Evolutionary conservation across 2,329 filamentous ascomycete species (phyloP).

Genomic region (Trichoderma cornu-damae): DNA sequence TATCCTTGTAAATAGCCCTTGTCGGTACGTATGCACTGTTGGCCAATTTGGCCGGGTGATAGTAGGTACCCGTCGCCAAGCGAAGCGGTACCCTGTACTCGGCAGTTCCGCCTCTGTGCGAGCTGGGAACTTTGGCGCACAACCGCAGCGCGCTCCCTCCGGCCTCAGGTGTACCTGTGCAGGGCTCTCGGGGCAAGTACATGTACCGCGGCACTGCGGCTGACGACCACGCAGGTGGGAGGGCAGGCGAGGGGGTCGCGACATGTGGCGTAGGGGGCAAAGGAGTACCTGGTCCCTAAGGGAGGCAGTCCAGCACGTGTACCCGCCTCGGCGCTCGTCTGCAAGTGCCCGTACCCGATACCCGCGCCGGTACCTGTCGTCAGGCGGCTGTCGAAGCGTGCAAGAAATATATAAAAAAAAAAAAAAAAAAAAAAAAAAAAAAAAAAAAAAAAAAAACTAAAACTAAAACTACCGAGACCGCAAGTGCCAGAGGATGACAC

Average conservation of each 20-base stretch:
- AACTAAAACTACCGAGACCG: neutral
- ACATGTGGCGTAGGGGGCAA: too few species aligned
- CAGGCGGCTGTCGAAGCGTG: too few species aligned
- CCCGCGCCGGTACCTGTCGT: neutral
- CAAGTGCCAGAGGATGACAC: conserved; percentile 8
- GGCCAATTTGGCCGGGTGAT: too few species aligned
- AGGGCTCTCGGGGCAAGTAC: neutral
- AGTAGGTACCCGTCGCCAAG: neutral
- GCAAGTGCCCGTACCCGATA: neutral
- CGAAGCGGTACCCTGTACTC: neutral
- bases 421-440: too few species aligned
- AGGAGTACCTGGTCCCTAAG: too few species aligned
- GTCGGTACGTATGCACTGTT: too few species aligned
- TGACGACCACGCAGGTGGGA: neutral
- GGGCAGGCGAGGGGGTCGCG: neutral
- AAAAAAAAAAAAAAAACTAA: too few species aligned
- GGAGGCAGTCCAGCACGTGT: neutral
- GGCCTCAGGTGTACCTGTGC: neutral
- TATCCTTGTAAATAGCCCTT: too few species aligned
- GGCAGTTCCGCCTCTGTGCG: conserved; percentile 3
- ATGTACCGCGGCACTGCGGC: neutral
- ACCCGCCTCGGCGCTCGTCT: neutral
- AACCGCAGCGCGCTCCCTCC: neutral
- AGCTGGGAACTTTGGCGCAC: neutral
- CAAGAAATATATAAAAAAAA: too few species aligned